These are phyloP conservation scores for Talaromyces adpressus DNA, from an alignment of 495 filamentous ascomycete genomes.

Conservation along the genomic window DNA sequence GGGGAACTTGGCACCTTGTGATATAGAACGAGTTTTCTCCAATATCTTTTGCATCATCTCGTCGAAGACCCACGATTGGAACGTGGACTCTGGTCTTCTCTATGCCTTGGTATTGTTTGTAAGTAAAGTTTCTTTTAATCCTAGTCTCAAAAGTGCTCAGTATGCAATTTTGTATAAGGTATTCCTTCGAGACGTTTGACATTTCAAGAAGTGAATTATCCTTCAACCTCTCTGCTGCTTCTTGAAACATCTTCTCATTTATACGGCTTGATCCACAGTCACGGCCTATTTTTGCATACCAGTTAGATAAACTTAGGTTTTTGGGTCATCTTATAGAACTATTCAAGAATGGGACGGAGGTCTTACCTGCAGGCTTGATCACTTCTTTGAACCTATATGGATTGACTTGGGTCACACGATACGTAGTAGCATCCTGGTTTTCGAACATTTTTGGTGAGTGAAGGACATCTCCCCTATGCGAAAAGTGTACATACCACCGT, in stretches of 20 bases:
- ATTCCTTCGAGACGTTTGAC: neutral
- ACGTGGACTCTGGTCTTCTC: neutral
- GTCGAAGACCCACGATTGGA: neutral
- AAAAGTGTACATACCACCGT: conserved; percentile 40
- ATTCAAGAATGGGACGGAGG: neutral
- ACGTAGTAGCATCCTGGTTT: conserved; percentile 1
- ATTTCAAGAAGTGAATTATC: neutral
- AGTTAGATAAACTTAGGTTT: neutral
- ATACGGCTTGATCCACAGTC: conserved; percentile 1
- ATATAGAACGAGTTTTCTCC: neutral
- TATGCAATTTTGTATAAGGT: neutral
- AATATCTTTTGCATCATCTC: neutral
- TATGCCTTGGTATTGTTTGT: neutral
- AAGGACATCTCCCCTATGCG: neutral
- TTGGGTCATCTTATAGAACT: neutral
- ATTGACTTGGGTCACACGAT: neutral
- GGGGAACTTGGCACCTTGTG: neutral
- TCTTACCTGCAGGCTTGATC: neutral
- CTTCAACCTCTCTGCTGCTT: neutral
- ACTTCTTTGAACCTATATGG: conserved; percentile 2
- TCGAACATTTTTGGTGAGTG: neutral
- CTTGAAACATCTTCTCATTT: neutral
- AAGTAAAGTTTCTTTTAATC: neutral
- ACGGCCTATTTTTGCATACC: neutral
- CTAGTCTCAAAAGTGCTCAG: neutral